Evolutionary conservation across 441 rosid species (phyloP).

Genomic region (Adansonia gregorii): DNA sequence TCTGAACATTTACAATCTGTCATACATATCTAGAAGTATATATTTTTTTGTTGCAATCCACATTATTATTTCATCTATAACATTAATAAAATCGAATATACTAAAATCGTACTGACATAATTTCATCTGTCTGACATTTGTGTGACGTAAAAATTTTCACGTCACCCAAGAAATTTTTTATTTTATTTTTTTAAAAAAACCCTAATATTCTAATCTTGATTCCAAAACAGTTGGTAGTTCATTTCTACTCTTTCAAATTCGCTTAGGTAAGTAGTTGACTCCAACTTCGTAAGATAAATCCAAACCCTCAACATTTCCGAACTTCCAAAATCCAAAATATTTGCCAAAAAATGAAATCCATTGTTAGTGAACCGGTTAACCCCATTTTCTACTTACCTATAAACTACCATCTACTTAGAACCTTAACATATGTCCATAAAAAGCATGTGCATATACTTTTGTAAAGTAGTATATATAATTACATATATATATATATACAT

Average conservation of each 20-base stretch:
- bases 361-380: not conserved
- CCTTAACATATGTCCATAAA: not conserved
- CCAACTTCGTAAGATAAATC: not conserved
- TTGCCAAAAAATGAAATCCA: conserved; percentile 4
- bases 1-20: not conserved
- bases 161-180: no score
- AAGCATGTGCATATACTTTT: not conserved
- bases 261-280: not conserved
- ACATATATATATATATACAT: no score
- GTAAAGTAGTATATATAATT: not conserved
- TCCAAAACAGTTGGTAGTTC: no score
- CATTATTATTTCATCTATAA: not conserved
- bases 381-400: not conserved
- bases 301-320: conserved; percentile 6
- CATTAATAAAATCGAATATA: not conserved
- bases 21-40: not conserved
- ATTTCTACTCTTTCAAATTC: not conserved
- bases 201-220: no score
- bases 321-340: no score
- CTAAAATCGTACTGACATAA: not conserved
- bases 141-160: no score
- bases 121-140: no score
- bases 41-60: not conserved
- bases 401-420: conserved; percentile 1
- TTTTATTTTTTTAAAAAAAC: no score